phyloP scores from a whole-genome alignment of 257 asterid genomes.

The Petrea volubilis region DNA sequence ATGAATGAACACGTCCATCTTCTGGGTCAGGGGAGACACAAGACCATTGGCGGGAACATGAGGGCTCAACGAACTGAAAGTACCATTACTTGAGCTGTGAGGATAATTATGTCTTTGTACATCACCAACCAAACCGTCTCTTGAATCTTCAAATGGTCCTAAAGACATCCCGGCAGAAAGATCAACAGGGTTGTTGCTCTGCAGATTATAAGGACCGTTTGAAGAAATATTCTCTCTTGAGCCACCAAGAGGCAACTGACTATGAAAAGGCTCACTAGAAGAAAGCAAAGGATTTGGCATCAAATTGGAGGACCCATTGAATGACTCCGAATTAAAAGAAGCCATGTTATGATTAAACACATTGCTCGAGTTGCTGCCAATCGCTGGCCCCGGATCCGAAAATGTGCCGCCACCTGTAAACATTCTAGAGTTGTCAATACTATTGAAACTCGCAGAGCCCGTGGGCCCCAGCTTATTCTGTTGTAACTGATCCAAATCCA shows the following conservation, averaged over 20 bases:
- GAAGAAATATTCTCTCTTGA: constrained; percentile 42
- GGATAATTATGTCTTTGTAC: constrained; percentile 35
- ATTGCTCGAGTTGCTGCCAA: constrained; percentile 39
- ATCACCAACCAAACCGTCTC: constrained; percentile 36
- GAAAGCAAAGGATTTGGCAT: constrained; percentile 43
- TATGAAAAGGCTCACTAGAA: constrained; percentile 45
- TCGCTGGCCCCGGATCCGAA: constrained; percentile 28
- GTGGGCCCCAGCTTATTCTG: constrained; percentile 33
- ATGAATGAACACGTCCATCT: constrained; percentile 41
- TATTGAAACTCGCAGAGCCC: constrained; percentile 32
- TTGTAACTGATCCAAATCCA: constrained; percentile 63
- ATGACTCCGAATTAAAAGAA: constrained; percentile 50
- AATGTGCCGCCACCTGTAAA: constrained; percentile 40
- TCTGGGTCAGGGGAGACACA: constrained; percentile 35
- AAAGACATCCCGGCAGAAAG: constrained; percentile 45
- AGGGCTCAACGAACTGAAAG: constrained; percentile 38
- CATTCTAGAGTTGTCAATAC: constrained; percentile 44
- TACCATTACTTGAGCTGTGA: constrained; percentile 30
- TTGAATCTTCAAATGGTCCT: constrained; percentile 46
- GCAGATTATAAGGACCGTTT: constrained; percentile 38
- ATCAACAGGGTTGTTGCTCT: constrained; percentile 38
- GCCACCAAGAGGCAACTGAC: constrained; percentile 41
- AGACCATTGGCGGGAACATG: constrained; percentile 40
- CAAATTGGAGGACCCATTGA: constrained; percentile 46
- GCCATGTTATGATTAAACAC: constrained; percentile 42